A percentile compares a stretch with the other conserved stretches of the same genome.
Conservation (phyloP, 768 basidiomycete genomes). For the Saitozyma sp. region DNA sequence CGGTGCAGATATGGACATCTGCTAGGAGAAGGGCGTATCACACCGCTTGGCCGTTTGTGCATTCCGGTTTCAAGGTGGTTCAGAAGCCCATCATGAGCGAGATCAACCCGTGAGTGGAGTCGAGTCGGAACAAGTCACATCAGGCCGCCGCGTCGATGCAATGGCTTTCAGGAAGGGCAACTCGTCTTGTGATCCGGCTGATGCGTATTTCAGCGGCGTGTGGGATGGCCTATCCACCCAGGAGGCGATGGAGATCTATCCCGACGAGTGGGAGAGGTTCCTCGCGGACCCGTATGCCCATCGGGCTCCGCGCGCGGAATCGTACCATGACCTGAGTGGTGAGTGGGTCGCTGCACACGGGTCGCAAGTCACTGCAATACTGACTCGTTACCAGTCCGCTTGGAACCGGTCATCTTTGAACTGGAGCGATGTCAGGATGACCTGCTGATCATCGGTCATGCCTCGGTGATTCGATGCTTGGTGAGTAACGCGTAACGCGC, state of each 20-base stretch:
- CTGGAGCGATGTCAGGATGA: conserved; percentile 92
- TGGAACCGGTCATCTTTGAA: conserved; percentile 91
- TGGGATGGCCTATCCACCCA: conserved; percentile 95
- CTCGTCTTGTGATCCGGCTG: neutral
- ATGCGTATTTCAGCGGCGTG: conserved; percentile 54
- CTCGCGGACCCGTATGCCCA: conserved; percentile 89
- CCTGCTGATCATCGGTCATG: conserved; percentile 92
- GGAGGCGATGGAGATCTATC: conserved; percentile 83
- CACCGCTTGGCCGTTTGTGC: conserved; percentile 88
- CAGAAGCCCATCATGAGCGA: conserved; percentile 97
- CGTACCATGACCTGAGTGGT: conserved; percentile 79
- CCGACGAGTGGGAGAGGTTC: conserved; percentile 91
- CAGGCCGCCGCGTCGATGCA: too few species aligned
- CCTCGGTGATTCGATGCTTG: conserved; percentile 94
- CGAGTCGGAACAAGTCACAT: too few species aligned
- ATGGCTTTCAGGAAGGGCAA: neutral
- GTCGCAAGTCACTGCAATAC: conserved; percentile 4
- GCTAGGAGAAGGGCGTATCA: conserved; percentile 89
- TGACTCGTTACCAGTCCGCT: conserved; percentile 64
- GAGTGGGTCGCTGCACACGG: conserved; percentile 8
- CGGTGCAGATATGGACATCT: conserved; percentile 87
- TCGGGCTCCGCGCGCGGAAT: conserved; percentile 89
- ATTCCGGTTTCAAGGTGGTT: conserved; percentile 67
- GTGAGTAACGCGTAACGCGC: conserved; percentile 31
- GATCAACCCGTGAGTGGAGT: conserved; percentile 77